Conservation (phyloP, 352 stramenopile species). For the Pythium vanterpoolii region DNA sequence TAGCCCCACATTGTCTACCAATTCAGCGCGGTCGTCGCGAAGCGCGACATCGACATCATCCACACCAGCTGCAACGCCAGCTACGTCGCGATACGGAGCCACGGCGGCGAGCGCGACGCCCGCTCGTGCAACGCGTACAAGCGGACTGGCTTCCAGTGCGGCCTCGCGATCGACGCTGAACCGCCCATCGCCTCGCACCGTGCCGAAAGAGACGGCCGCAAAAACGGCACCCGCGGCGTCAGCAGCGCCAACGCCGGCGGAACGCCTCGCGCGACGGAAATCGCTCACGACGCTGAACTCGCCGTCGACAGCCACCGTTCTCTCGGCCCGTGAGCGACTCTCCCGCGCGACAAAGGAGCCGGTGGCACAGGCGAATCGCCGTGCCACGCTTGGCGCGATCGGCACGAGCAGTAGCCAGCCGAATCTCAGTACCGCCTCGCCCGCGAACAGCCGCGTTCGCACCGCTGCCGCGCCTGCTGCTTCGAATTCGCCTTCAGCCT, state of each 20-base stretch:
- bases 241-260: constrained; percentile 1
- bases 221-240: not conserved
- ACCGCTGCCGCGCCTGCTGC: not conserved
- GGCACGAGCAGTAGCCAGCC: constrained; percentile 17
- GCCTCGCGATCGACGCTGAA: not conserved
- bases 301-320: constrained; percentile 10
- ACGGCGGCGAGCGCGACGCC: not conserved
- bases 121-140: constrained; percentile 1
- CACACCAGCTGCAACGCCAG: constrained; percentile 23
- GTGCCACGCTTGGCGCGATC: constrained; percentile 24
- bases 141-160: not conserved
- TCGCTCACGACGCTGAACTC: constrained; percentile 27
- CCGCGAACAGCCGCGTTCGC: constrained; percentile 5
- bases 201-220: constrained; percentile 4
- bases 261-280: constrained; percentile 23
- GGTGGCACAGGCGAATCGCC: constrained; percentile 15
- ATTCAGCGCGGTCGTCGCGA: constrained; percentile 33
- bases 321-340: constrained; percentile 24
- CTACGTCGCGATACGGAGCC: constrained; percentile 10
- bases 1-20: constrained; percentile 41
- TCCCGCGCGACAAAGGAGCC: constrained; percentile 14
- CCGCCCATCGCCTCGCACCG: constrained; percentile 9
- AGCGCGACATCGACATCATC: constrained; percentile 46
- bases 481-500: not conserved
- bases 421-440: constrained; percentile 3